Evolutionary conservation across 805 yeast species (phyloP).

Genomic region (Yamadazyma sp.): DNA sequence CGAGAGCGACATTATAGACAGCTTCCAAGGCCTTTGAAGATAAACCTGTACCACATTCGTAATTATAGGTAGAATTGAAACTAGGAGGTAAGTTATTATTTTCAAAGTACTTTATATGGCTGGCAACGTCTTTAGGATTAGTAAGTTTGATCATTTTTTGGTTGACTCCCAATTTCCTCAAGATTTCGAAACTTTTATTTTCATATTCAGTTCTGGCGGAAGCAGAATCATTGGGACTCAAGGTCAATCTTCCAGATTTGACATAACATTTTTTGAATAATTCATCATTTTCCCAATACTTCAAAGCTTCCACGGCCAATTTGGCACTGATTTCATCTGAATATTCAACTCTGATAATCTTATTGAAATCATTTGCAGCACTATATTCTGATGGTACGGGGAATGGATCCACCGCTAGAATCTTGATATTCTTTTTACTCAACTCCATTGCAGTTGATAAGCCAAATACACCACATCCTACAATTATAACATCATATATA

Average conservation of each 20-base stretch:
- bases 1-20: slow-evolving; percentile 8
- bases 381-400: slow-evolving; percentile 33
- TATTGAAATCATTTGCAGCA: slow-evolving; percentile 39
- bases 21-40: slow-evolving; percentile 13
- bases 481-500: slow-evolving; percentile 6
- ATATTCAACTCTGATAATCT: slow-evolving; percentile 20
- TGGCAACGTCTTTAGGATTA: slow-evolving; percentile 7
- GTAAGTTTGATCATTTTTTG: slow-evolving; percentile 9
- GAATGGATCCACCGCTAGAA: slow-evolving; percentile 17
- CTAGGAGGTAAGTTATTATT: slow-evolving; percentile 10
- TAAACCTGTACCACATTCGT: slow-evolving; percentile 16
- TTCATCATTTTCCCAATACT: slow-evolving; percentile 36
- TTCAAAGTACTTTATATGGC: slow-evolving; percentile 6
- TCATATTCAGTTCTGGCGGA: slow-evolving; percentile 13
- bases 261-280: slow-evolving; percentile 22
- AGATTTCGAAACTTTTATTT: slow-evolving; percentile 9
- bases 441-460: slow-evolving; percentile 42
- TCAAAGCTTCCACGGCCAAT: slow-evolving; percentile 33
- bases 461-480: slow-evolving; percentile 51
- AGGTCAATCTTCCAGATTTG: slow-evolving; percentile 14
- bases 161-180: slow-evolving; percentile 9
- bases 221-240: slow-evolving; percentile 10
- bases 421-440: slow-evolving; percentile 25
- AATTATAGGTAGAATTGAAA: slow-evolving; percentile 10
- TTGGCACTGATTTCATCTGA: slow-evolving; percentile 22